Evolutionary conservation across 2,329 filamentous ascomycete species (phyloP).

Genomic region (Xylaria sp.): DNA sequence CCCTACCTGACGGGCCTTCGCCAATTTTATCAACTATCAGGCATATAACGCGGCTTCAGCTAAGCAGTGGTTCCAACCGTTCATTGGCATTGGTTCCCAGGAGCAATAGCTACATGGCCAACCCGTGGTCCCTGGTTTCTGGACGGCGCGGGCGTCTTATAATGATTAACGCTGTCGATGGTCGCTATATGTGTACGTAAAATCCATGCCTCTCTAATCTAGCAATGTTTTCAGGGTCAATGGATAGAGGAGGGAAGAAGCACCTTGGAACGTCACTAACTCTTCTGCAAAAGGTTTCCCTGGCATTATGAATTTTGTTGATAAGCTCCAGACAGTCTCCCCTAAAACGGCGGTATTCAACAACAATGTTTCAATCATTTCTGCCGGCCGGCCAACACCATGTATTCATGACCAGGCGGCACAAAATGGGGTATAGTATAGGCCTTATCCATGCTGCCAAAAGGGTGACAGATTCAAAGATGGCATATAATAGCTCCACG

Average conservation of each 20-base stretch:
- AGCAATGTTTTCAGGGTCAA: conserved; percentile 2
- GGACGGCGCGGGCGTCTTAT: not conserved
- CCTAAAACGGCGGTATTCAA: conserved; percentile 45
- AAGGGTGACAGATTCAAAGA: conserved; percentile 45
- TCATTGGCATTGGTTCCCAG: conserved; percentile 22
- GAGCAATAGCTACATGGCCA: conserved; percentile 7
- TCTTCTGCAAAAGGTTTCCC: conserved; percentile 46
- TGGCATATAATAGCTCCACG: conserved; percentile 38
- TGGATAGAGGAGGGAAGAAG: conserved; percentile 29
- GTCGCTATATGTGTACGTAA: conserved; percentile 33
- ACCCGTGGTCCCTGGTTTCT: conserved; percentile 14
- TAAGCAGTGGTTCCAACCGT: conserved; percentile 26
- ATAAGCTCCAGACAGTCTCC: conserved; percentile 44
- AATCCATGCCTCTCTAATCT: not conserved
- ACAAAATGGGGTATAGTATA: conserved; percentile 49
- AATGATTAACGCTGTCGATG: too few relatives aligned
- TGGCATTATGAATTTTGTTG: conserved; percentile 44
- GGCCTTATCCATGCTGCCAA: conserved; percentile 47
- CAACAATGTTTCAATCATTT: conserved; percentile 47
- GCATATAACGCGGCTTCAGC: conserved; percentile 17
- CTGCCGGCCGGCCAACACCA: conserved; percentile 49
- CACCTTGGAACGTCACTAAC: conserved; percentile 45
- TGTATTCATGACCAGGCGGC: conserved; percentile 45
- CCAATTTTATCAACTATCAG: conserved; percentile 14
- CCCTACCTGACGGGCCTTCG: too few relatives aligned